Evolutionary conservation across 2,329 filamentous ascomycete genomes (phyloP).

Genomic region (Aspergillus sp.): DNA sequence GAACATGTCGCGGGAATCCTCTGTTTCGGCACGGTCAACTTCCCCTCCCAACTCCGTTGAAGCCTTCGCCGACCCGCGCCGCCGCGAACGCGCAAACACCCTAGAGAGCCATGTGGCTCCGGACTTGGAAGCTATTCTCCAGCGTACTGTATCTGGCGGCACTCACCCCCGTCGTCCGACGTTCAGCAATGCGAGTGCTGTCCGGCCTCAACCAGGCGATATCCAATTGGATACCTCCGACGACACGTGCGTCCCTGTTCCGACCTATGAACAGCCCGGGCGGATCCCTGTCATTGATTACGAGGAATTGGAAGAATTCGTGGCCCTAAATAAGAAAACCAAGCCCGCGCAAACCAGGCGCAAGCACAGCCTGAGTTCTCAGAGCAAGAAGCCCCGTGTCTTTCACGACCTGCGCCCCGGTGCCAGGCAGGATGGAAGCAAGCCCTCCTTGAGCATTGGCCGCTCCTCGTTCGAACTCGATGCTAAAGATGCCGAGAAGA

Average conservation of each 20-base stretch:
- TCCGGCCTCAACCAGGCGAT: conserved; percentile 41
- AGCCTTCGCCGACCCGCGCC: conserved; percentile 85
- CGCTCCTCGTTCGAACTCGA: conserved; percentile 23
- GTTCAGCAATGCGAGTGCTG: conserved; percentile 52
- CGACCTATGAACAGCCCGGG: conserved; percentile 61
- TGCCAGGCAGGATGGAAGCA: conserved; percentile 30
- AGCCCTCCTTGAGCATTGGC: conserved; percentile 24
- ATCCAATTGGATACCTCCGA: conserved; percentile 27
- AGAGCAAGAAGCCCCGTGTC: conserved; percentile 44
- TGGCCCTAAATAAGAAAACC: conserved; percentile 54
- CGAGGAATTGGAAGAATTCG: conserved; percentile 88
- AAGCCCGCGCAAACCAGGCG: conserved; percentile 31
- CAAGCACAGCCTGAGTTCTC: conserved; percentile 45
- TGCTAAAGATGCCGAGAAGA: conserved; percentile 29
- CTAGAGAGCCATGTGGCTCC: conserved; percentile 54
- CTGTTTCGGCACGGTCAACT: conserved; percentile 56
- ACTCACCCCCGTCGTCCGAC: conserved; percentile 58
- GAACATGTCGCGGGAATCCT: conserved; percentile 42
- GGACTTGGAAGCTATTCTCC: conserved; percentile 53
- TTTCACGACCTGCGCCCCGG: conserved; percentile 55
- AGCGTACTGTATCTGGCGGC: conserved; percentile 63
- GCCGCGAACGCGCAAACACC: conserved; percentile 68
- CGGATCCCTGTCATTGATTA: conserved; percentile 82
- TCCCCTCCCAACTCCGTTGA: conserved; percentile 97
- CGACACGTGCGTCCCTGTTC: conserved; percentile 79